A percentile compares a stretch with the other conserved stretches of the same genome.
phyloP scores from a whole-genome alignment of 2,329 filamentous ascomycete species.

The Fusarium sp. region DNA sequence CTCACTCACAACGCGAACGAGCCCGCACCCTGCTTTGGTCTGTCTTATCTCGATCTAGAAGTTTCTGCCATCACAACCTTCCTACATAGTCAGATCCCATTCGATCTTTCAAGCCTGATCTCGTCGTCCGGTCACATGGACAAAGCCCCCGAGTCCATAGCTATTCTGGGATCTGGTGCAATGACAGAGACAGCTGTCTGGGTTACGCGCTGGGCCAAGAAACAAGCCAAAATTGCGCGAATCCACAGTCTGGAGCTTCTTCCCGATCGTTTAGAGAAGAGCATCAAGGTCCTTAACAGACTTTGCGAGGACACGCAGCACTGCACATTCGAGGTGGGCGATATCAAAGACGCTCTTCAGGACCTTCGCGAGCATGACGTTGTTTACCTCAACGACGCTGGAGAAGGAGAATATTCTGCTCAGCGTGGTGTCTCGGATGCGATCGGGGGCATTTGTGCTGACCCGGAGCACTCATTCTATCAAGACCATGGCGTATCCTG shows the following conservation, averaged over 20 bases:
- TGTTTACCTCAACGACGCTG: neutral
- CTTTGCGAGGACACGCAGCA: neutral
- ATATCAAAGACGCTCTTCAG: neutral
- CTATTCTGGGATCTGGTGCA: neutral
- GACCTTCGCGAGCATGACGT: neutral
- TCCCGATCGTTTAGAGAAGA: neutral
- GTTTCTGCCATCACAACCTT: too few species aligned
- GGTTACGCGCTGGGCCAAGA: neutral
- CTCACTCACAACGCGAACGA: too few species aligned
- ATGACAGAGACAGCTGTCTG: neutral
- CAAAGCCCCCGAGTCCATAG: neutral
- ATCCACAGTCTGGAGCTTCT: neutral
- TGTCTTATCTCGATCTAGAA: too few species aligned
- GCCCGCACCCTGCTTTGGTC: too few species aligned
- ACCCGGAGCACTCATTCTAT: neutral
- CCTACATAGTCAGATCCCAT: too few species aligned
- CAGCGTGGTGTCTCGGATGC: neutral
- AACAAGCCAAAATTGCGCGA: neutral
- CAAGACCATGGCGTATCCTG: neutral
- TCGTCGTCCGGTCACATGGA: too few species aligned
- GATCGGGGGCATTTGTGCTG: neutral
- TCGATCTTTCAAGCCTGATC: too few species aligned
- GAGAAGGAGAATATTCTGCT: neutral
- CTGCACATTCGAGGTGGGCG: neutral
- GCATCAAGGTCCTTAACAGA: neutral